Evolutionary conservation across 2,329 filamentous ascomycete species (phyloP), one percentile per base, ranked within the genome.

Genomic region (Dactylellina leptospora): DNA sequence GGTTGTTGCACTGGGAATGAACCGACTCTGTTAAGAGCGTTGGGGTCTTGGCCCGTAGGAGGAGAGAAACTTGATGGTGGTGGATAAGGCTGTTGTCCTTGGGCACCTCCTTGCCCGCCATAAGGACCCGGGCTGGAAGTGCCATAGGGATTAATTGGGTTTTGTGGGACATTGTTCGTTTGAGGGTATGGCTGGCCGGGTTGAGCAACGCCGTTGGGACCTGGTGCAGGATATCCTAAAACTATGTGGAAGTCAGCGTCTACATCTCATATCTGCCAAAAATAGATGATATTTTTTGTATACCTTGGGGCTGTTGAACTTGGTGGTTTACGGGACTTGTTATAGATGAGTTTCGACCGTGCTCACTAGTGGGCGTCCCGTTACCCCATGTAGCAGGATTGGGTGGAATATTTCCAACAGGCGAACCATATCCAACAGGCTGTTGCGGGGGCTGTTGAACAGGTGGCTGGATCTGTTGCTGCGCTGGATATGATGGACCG

Each of bases 181-280:
- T 22, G 56, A 28, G 56, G 44, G n/a, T 53, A 54, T 13, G 36
- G 42, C n/a, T n/a, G n/a, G 10, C 47, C 28, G 2, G 58, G 42
- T 8, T 58, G 54, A 20, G 33, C 18, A 11, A 62, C 51, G 10
- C 66, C 66, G 54, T 71, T 71, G 36, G 53, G 18, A n/a, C 66
- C 66, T 44, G 51, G 28, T 22, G 58, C 30, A 56, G 58, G 23
- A 16, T 71, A 71, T 16, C 66, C 66, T 27, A 63, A 28, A 23
- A 33, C 59, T 71, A 30, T 27, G 16, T 44, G 38, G 25, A 3
- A 36, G 30, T 71, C 48, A 71, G 66, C 25, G 53, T 45, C 5
- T n/a, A 40, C 13, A 25, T 38, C 13, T n/a, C 25, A 11, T 18
- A 25, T 25, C 4, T 13, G 30, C 27, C 9, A 13, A 9, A 16